Conservation (phyloP, 2,329 filamentous ascomycete genomes). For the Diaporthe ampelina region DNA sequence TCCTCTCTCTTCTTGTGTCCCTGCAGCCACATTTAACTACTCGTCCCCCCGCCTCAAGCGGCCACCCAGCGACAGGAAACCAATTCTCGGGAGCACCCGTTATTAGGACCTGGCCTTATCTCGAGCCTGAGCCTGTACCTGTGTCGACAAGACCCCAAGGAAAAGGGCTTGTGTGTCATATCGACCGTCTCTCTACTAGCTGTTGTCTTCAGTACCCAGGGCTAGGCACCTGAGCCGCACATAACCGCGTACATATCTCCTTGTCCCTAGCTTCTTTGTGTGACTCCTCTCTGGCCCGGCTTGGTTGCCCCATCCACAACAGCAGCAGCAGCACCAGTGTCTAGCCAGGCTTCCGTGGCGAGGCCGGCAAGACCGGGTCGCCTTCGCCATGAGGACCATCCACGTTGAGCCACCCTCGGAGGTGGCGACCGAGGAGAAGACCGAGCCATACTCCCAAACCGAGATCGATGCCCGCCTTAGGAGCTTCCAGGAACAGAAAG, state of each 20-base stretch:
- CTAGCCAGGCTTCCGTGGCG: conserved; percentile 32
- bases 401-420: conserved; percentile 47
- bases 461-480: conserved; percentile 67
- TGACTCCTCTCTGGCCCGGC: conserved; percentile 29
- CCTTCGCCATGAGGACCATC: conserved; percentile 61
- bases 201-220: conserved; percentile 2
- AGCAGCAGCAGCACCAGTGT: conserved; percentile 19
- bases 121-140: conserved; percentile 18
- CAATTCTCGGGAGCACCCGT: conserved; percentile 32
- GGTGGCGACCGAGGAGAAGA: conserved; percentile 61
- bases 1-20: not conserved
- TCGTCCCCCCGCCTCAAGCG: not conserved
- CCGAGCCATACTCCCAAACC: conserved; percentile 70
- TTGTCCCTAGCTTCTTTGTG: conserved; percentile 41
- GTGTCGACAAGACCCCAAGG: conserved; percentile 9
- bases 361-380: conserved; percentile 35
- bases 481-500: conserved; percentile 60
- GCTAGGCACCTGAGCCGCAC: conserved; percentile 23
- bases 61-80: not conserved
- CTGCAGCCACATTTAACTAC: conserved; percentile 20
- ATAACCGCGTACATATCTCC: conserved; percentile 24
- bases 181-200: not conserved
- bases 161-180: conserved; percentile 26
- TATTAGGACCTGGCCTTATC: conserved; percentile 10
- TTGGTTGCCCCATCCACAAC: conserved; percentile 29